A percentile compares a stretch with the other conserved stretches of the same genome.
Conservation (phyloP, 2,329 filamentous ascomycete genomes). For the Dothiorella sarmentorum region DNA sequence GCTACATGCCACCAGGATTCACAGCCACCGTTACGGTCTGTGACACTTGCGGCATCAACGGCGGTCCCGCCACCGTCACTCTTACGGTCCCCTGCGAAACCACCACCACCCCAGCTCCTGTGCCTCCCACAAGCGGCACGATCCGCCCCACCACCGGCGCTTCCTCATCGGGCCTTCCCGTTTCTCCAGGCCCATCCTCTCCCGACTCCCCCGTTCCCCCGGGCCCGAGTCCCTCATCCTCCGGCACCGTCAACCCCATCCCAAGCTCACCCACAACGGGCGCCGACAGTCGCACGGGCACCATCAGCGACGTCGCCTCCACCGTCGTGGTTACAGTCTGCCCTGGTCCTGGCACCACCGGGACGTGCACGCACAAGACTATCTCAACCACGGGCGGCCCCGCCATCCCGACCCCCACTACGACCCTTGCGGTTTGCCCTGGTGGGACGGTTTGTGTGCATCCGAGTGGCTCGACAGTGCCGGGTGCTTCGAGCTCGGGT, state of each 20-base stretch:
- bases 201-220: not conserved
- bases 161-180: not conserved
- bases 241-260: not conserved
- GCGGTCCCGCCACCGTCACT: conserved; percentile 19
- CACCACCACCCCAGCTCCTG: not conserved
- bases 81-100: conserved; percentile 22
- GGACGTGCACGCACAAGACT: not conserved
- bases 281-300: not conserved
- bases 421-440: not conserved
- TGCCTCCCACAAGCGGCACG: not conserved
- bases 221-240: not conserved
- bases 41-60: conserved; percentile 16
- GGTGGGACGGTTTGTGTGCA: not conserved
- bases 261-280: not conserved
- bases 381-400: not conserved
- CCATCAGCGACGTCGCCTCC: not conserved
- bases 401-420: not conserved
- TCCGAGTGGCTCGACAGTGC: too few relatives aligned
- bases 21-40: conserved; percentile 25
- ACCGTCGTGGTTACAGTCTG: not conserved
- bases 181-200: not conserved
- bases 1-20: conserved; percentile 24
- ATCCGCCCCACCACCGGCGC: not conserved
- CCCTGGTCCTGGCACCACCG: not conserved
- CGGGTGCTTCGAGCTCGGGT: not conserved